A percentile compares a stretch with the other conserved stretches of the same genome.
These are phyloP conservation scores for Trypanosoma mega DNA, from an alignment of 208 protist genomes.

Conservation along the genomic window DNA sequence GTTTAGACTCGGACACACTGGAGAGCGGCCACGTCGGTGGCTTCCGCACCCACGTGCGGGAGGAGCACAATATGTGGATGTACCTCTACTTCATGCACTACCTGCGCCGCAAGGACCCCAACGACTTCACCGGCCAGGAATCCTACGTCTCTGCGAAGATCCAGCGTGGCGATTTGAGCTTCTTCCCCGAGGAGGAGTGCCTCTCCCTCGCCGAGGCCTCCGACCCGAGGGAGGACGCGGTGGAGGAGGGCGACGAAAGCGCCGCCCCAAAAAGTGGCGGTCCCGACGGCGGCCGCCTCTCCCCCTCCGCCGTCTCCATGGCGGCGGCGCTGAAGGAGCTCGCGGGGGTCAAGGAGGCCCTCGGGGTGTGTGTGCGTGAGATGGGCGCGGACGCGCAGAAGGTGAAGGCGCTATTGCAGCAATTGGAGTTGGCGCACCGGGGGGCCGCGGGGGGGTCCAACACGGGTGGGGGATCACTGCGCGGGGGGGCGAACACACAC, in stretches of 20 bases:
- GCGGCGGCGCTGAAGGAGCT: conserved; percentile 38
- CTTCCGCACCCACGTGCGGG: conserved; percentile 83
- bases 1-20: conserved; percentile 75
- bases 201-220: conserved; percentile 43
- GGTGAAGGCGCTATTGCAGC: conserved; percentile 47
- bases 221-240: conserved; percentile 15
- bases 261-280: background rate
- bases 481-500: background rate
- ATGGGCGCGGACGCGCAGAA: conserved; percentile 30
- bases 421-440: conserved; percentile 39
- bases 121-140: conserved; percentile 84
- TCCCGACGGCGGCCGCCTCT: background rate
- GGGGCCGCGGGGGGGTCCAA: conserved; percentile 1
- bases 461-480: background rate
- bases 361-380: conserved; percentile 36
- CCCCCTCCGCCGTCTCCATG: too few relatives aligned
- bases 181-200: conserved; percentile 75
- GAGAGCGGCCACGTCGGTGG: conserved; percentile 65
- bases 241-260: conserved; percentile 11
- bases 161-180: conserved; percentile 47
- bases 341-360: conserved; percentile 28
- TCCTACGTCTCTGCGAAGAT: conserved; percentile 72
- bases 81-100: conserved; percentile 94
- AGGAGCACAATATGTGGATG: conserved; percentile 96
- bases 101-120: conserved; percentile 72